Base-by-base conservation (phyloP, 2,329 filamentous ascomycete species). In the Colletotrichum liriopes region DNA sequence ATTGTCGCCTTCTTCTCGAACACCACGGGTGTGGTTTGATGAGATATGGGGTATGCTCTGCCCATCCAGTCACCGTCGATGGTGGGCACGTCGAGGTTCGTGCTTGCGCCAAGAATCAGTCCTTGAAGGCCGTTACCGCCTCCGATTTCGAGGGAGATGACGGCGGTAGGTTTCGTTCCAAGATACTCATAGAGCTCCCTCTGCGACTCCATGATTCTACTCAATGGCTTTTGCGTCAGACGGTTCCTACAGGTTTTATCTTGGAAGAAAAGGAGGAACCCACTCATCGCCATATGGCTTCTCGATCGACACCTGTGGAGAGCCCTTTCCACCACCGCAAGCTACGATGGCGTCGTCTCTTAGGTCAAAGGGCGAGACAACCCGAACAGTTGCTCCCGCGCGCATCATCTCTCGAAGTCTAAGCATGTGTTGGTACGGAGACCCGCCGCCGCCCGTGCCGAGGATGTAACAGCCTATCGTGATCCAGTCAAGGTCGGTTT, bases 71-170 rank as follows among this genome's bases (percentile, higher is more conserved):
- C 87, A 11, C 84, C 87, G 67, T 89, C 88, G 3, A 89, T 83
- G 1, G 82, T 83, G 0, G 87, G 86, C 0, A 88, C 72, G 65
- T 87, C 80, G 79, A 90, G 86, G 71, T 87, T 85, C 1, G 82
- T 81, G 67, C 85, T 86, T 0, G 87, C 86, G 9, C 89, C 89
- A 8, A 91, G 79, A 6, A 90, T 84, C 79, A 91, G 81, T 14
- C 87, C 86, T 72, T 90, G 86, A 20, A 92, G 81, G 0, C 91
- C 90, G 74, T 93, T 93, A 2, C 86, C 86, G 16, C 91, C 91
- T 20, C 91, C 91, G 65, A 93, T 91, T 76, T 93, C 91, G 14
- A 67, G 65, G 7, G 65, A 63, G 11, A 67, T 63, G 4, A 67
- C 65, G 39, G 65, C 65, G 0, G 56, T 92, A 77, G 78, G 77